phyloP scores from a whole-genome alignment of 805 yeast species.

The Ogataea nonfermentans region DNA sequence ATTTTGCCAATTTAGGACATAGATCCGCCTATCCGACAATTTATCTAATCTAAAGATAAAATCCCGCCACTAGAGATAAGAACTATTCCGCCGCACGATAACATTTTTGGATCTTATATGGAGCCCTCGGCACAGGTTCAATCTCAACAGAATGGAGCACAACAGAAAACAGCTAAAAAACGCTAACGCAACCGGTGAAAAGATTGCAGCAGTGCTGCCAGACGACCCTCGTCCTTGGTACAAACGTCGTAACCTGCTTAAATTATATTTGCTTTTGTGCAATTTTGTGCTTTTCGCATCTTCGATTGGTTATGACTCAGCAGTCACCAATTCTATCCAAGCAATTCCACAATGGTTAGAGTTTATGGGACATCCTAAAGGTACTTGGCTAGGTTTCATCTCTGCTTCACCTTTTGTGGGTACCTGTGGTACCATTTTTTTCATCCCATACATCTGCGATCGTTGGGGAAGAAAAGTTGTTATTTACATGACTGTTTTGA shows the following conservation, averaged over 20 bases:
- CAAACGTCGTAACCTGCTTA: constrained; percentile 18
- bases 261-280: constrained; percentile 13
- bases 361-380: constrained; percentile 19
- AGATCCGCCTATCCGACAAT: too few species aligned
- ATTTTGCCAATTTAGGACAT: background rate
- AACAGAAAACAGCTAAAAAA: constrained; percentile 1
- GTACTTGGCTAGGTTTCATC: constrained; percentile 23
- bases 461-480: constrained; percentile 18
- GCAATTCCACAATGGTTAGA: constrained; percentile 18
- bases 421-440: constrained; percentile 18
- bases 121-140: too few species aligned
- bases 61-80: constrained; percentile 1
- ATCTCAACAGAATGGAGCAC: constrained; percentile 1
- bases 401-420: constrained; percentile 23
- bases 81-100: background rate
- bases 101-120: too few species aligned
- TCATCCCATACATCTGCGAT: constrained; percentile 18
- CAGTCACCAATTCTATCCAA: constrained; percentile 21
- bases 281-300: constrained; percentile 20
- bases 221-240: constrained; percentile 20
- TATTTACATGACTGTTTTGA: constrained; percentile 12
- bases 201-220: constrained; percentile 17
- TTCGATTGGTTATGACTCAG: constrained; percentile 23
- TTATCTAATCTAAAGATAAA: too few species aligned
- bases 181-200: constrained; percentile 15